Conservation (phyloP, 1,284 basidiomycete genomes). For the Ustilago hordei region DNA sequence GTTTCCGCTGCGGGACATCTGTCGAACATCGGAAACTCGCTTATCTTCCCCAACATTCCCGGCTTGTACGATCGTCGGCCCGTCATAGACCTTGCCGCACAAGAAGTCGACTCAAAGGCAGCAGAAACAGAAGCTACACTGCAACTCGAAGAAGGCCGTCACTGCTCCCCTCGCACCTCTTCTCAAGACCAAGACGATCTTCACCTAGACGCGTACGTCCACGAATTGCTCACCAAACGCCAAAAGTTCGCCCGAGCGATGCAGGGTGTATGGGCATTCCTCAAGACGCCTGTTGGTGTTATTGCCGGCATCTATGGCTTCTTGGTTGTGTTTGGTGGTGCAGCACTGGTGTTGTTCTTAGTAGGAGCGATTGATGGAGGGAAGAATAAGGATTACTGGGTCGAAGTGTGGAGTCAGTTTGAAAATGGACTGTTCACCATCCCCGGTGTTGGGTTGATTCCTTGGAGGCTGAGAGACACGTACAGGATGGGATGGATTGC, state of each 20-base stretch:
- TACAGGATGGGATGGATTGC: slow-evolving; percentile 80
- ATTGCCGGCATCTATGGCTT: slow-evolving; percentile 84
- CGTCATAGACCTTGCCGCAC: slow-evolving; percentile 73
- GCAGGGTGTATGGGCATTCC: slow-evolving; percentile 82
- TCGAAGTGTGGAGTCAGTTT: slow-evolving; percentile 82
- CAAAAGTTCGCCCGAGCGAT: slow-evolving; percentile 74
- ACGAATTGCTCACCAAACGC: slow-evolving; percentile 41
- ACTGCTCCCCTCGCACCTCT: neutral
- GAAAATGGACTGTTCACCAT: slow-evolving; percentile 83
- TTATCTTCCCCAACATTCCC: slow-evolving; percentile 75
- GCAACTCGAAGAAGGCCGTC: slow-evolving; percentile 35
- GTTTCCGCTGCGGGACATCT: slow-evolving; percentile 78
- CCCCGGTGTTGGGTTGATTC: slow-evolving; percentile 76
- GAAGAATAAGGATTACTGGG: slow-evolving; percentile 72
- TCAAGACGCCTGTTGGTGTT: slow-evolving; percentile 80
- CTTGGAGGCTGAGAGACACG: slow-evolving; percentile 80
- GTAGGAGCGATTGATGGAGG: slow-evolving; percentile 43
- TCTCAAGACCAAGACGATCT: slow-evolving; percentile 28
- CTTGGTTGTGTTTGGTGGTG: slow-evolving; percentile 51
- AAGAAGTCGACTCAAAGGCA: slow-evolving; percentile 26
- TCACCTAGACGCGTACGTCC: slow-evolving; percentile 49
- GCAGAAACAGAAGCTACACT: slow-evolving; percentile 24
- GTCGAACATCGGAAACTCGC: slow-evolving; percentile 80
- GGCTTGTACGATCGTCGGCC: slow-evolving; percentile 78
- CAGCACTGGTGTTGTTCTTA: slow-evolving; percentile 48